phyloP scores from a whole-genome alignment of 805 yeast species.

The Wickerhamomyces alni region DNA sequence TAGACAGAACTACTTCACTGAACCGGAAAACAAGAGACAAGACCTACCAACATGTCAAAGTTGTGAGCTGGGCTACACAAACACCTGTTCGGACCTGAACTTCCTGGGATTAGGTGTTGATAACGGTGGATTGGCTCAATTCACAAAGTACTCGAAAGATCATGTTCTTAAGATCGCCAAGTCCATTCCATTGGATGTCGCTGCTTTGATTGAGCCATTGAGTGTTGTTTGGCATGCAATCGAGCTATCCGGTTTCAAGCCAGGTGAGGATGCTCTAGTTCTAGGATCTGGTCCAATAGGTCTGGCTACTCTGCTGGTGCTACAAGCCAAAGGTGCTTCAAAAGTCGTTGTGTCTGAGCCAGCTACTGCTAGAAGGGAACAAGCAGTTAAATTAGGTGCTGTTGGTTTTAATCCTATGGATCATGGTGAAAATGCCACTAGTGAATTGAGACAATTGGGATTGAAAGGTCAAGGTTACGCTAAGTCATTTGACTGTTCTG shows the following conservation, averaged over 20 bases:
- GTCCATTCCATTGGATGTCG: conserved; percentile 42
- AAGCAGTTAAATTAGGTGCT: conserved; percentile 45
- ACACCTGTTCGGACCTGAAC: conserved; percentile 38
- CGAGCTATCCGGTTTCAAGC: conserved; percentile 34
- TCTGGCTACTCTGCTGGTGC: conserved; percentile 47
- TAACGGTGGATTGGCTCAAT: conserved; percentile 43
- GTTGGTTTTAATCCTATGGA: conserved; percentile 37
- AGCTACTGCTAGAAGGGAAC: conserved; percentile 53
- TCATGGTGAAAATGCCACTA: conserved; percentile 26
- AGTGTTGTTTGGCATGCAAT: conserved; percentile 59
- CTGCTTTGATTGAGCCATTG: conserved; percentile 52
- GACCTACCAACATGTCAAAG: conserved; percentile 31
- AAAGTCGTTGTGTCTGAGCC: conserved; percentile 56
- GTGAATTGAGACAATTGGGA: conserved; percentile 28
- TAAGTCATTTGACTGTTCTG: conserved; percentile 49
- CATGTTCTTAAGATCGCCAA: conserved; percentile 36
- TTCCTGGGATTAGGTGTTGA: conserved; percentile 45
- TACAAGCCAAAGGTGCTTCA: conserved; percentile 43
- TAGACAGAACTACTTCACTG: conserved; percentile 25
- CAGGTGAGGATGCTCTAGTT: conserved; percentile 42
- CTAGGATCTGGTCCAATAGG: conserved; percentile 65
- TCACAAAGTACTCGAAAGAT: conserved; percentile 31
- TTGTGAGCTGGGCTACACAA: conserved; percentile 38
- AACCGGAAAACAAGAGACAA: conserved; percentile 19
- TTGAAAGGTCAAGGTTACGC: conserved; percentile 42